These are phyloP conservation scores for Hirsutella rhossiliensis DNA, from an alignment of 2,329 filamentous ascomycete species.

Conservation along the genomic window DNA sequence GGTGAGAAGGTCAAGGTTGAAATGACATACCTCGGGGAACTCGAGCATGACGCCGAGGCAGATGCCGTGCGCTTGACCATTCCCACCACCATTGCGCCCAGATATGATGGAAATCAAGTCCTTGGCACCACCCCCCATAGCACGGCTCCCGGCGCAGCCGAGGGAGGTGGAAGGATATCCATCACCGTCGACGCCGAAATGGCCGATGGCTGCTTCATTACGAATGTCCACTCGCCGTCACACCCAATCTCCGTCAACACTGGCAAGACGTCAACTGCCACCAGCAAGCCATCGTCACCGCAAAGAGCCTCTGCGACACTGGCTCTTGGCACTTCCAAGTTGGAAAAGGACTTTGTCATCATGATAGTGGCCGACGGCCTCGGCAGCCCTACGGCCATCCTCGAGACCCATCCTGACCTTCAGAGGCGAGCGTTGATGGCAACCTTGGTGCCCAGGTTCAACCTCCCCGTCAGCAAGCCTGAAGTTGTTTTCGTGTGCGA, in stretches of 20 bases:
- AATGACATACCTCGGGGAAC: slow-evolving; percentile 55
- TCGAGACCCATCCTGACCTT: slow-evolving; percentile 51
- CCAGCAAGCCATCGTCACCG: slow-evolving; percentile 30
- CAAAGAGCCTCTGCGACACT: slow-evolving; percentile 52
- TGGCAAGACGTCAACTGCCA: slow-evolving; percentile 35
- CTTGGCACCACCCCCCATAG: background rate
- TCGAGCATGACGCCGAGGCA: slow-evolving; percentile 58
- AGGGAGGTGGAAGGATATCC: slow-evolving; percentile 7
- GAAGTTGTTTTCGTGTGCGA: slow-evolving; percentile 67
- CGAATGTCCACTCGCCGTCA: slow-evolving; percentile 51
- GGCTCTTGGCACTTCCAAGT: slow-evolving; percentile 34
- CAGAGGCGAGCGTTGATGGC: slow-evolving; percentile 56
- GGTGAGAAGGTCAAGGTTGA: slow-evolving; percentile 44
- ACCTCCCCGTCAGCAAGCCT: slow-evolving; percentile 37
- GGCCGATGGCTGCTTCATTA: slow-evolving; percentile 41
- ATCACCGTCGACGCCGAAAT: slow-evolving; percentile 29
- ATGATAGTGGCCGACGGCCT: slow-evolving; percentile 49
- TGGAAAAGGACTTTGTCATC: slow-evolving; percentile 56
- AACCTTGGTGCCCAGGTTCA: slow-evolving; percentile 58
- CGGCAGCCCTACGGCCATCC: slow-evolving; percentile 47
- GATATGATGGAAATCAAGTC: slow-evolving; percentile 36
- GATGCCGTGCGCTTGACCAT: slow-evolving; percentile 60
- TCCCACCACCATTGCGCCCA: slow-evolving; percentile 53
- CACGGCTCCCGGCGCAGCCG: background rate
- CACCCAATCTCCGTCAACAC: slow-evolving; percentile 56